Percentiles rank a stretch among this genome's conserved stretches.
Conservation (phyloP, 139 green algal species). For the Closterium sp. region DNA sequence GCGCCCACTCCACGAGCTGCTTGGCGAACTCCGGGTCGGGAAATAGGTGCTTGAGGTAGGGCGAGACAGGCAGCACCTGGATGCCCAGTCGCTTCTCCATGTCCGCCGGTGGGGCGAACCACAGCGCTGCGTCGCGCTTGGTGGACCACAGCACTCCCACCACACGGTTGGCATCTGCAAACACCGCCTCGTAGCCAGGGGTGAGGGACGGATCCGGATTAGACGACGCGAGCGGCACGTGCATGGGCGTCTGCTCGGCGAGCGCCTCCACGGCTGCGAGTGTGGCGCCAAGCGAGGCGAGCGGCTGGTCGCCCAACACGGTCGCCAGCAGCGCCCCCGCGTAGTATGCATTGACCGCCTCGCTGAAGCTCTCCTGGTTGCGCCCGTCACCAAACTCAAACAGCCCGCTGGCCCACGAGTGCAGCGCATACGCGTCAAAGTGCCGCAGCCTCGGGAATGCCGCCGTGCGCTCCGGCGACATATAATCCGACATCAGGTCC, state of each 20-base stretch:
- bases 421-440: constrained; percentile 55
- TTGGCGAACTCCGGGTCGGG: background rate
- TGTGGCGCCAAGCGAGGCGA: constrained; percentile 44
- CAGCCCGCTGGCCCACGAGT: constrained; percentile 57
- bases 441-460: constrained; percentile 53
- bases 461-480: background rate
- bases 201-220: constrained; percentile 23
- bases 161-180: constrained; percentile 32
- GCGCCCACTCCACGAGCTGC: constrained; percentile 32
- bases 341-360: constrained; percentile 60
- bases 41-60: constrained; percentile 21
- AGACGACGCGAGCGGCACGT: constrained; percentile 24
- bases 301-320: constrained; percentile 30
- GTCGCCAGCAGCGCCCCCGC: constrained; percentile 48
- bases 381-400: constrained; percentile 48
- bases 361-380: constrained; percentile 59
- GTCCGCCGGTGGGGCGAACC: constrained; percentile 46
- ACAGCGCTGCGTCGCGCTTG: constrained; percentile 57
- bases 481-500: constrained; percentile 14
- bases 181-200: background rate
- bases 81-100: constrained; percentile 55
- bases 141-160: constrained; percentile 56
- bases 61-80: constrained; percentile 53
- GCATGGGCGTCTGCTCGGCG: constrained; percentile 49
- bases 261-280: constrained; percentile 46